Conservation (phyloP, 352 stramenopile genomes). For the Pythium coloratum region DNA sequence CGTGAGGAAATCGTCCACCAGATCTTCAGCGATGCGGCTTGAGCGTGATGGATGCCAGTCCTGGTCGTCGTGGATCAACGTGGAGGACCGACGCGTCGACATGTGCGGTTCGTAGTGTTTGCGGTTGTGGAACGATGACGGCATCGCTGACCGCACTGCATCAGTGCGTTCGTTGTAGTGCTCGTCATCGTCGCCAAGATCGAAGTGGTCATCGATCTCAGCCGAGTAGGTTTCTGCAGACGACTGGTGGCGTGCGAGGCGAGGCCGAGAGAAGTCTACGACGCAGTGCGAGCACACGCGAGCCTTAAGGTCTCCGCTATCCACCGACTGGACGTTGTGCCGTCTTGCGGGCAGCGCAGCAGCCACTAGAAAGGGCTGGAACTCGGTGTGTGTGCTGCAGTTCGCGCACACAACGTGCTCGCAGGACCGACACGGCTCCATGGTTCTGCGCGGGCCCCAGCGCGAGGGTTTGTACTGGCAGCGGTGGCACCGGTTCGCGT, state of each 20-base stretch:
- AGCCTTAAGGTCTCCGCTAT: slow-evolving; percentile 7
- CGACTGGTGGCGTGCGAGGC: slow-evolving; percentile 9
- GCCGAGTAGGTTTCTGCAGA: slow-evolving; percentile 4
- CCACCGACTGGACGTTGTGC: slow-evolving; percentile 1
- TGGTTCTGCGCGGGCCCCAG: slow-evolving; percentile 13
- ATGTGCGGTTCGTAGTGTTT: slow-evolving; percentile 11
- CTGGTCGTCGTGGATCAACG: not conserved
- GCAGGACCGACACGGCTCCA: slow-evolving; percentile 19
- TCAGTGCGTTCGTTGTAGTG: slow-evolving; percentile 6
- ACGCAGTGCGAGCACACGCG: slow-evolving; percentile 25
- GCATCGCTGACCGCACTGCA: not conserved
- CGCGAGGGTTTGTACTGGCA: slow-evolving; percentile 16
- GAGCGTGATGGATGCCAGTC: slow-evolving; percentile 24
- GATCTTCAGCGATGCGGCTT: slow-evolving; percentile 18
- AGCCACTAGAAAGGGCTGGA: slow-evolving; percentile 8
- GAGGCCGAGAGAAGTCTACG: slow-evolving; percentile 17
- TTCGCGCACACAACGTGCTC: slow-evolving; percentile 22
- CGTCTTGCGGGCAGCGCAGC: not conserved
- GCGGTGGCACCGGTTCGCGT: slow-evolving; percentile 9
- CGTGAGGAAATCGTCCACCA: slow-evolving; percentile 22
- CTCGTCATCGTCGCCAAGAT: slow-evolving; percentile 2
- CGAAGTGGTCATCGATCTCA: slow-evolving; percentile 14
- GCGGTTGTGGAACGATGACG: slow-evolving; percentile 1
- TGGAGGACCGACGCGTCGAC: not conserved
- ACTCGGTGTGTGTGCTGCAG: slow-evolving; percentile 20